Evolutionary conservation across 257 asterid genomes (phyloP), one percentile per base, ranked within the genome.

Genomic region (Galeopsis tetrahit): DNA sequence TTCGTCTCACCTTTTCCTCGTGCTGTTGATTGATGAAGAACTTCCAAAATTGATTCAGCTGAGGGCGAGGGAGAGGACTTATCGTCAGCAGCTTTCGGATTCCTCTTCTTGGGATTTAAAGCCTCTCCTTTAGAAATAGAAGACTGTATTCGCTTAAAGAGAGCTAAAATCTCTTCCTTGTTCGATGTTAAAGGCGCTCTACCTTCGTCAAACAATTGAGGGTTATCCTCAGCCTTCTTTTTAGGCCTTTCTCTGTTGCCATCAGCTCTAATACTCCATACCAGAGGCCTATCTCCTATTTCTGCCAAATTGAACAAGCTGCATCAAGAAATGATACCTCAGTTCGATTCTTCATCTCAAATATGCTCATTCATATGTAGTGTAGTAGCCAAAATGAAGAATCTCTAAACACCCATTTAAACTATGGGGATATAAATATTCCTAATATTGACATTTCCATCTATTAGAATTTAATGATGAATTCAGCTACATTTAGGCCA

Each of bases 231-330:
- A 40, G 39, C 48, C 65, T 36, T 69, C 73, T 70, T 77, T 33
- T 66, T 70, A 62, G 51, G 67, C 58, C 69, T 75, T 1, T 77
- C 67, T 74, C 75, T 72, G 70, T 62, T 74, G 48, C 88, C 88
- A 69, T 81, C 84, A 52, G 87, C 84, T 70, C 83, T 74, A 69
- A 71, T 43, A 78, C 82, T 74, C 46, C 60, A 74, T 66, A 75
- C 72, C 4, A 69, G 63, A 51, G 77, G 52, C 42, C 82, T 81
- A 75, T 77, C 69, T 49, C 83, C 77, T 75, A 79, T 77, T 85
- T 86, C 97, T 91, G 97, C 88, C 94, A 91, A 84, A 91, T 89
- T 89, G 79, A 91, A 91, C 87, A 88, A 84, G 96, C 96, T 91
- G 96, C 96, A 89, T 87, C 92, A 89, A 85, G 77, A 87, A 77